Evolutionary conservation across 2,329 filamentous ascomycete genomes (phyloP), one percentile per base, ranked within the genome.

Genomic region (Scedosporium aurantiacum): DNA sequence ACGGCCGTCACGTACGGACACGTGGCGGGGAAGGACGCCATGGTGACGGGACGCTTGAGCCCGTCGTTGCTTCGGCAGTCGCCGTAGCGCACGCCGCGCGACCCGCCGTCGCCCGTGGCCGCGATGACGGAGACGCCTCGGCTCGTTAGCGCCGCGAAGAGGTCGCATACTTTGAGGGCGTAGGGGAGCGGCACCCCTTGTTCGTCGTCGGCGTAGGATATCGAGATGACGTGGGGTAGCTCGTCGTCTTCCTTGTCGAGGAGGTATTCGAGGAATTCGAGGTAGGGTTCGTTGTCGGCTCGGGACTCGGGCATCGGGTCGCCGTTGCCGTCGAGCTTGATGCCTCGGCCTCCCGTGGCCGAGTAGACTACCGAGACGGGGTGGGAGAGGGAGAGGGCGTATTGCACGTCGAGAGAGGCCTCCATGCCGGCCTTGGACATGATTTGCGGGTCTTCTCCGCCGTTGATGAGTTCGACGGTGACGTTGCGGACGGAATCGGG

Each of bases 1-100:
- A 90, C 81, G 2, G 79, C 74, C 0, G 87, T 90, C 6, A 89
- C 81, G 70, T 82, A 90, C 0, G 86, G 87, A 66, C 87, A 90
- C 0, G 81, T 80, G 0, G 80, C 81, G 0, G 87, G 87, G 71
- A 89, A 90, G 4, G 78, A 79, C 1, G 85, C 79, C 32, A 84
- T 74, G 67, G 86, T 84, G 21, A 79, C 75, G 8, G 79, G 78
- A 1, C 75, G 78, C 63, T 81, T 77, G 52, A 72, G 76, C 23
- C 84, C 85, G 62, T 87, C 83, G 67, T 86, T 84, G 61, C 77
- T 78, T 59, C 76, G 72, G 72, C 85, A 89, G 21, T 65, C 68
- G 63, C 83, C 85, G 62, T 72, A 69, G 16, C 72, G 73, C 2
- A 72, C 74, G 3, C 76, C 77, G 2, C 72, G 73, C 2, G 76